phyloP scores from a whole-genome alignment of 441 rosid genomes.

The Populus tomentosa region DNA sequence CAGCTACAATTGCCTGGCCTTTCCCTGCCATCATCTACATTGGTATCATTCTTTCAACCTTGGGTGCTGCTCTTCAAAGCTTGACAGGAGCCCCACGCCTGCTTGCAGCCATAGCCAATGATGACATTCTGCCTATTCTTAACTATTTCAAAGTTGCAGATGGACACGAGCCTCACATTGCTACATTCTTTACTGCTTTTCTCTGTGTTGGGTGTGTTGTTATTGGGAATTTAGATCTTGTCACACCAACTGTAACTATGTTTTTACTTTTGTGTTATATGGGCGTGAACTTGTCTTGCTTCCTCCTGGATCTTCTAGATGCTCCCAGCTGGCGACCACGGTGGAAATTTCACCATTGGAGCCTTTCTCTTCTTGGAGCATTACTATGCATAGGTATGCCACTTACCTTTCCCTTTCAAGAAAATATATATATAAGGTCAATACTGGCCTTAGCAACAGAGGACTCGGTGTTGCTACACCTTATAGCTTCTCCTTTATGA shows the following conservation, averaged over 20 bases:
- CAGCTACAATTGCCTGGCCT: slow-evolving; percentile 99
- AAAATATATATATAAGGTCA: not conserved
- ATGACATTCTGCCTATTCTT: slow-evolving; percentile 96
- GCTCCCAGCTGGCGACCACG: slow-evolving; percentile 99
- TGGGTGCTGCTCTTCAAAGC: slow-evolving; percentile 99
- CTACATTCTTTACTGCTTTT: slow-evolving; percentile 90
- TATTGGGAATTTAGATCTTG: slow-evolving; percentile 97
- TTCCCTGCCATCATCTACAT: slow-evolving; percentile 74
- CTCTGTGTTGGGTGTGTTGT: slow-evolving; percentile 88
- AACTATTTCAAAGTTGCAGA: slow-evolving; percentile 93
- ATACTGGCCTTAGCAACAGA: not conserved
- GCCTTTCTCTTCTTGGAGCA: slow-evolving; percentile 95
- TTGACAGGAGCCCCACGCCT: slow-evolving; percentile 96
- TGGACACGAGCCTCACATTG: slow-evolving; percentile 79
- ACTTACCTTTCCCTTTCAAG: not conserved
- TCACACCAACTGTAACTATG: slow-evolving; percentile 95
- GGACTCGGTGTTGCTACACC: not conserved
- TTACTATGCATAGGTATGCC: slow-evolving; percentile 77
- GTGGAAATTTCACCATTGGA: slow-evolving; percentile 99
- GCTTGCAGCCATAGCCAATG: slow-evolving; percentile 98
- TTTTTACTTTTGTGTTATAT: slow-evolving; percentile 92
- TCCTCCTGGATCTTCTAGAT: slow-evolving; percentile 97
- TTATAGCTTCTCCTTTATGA: not conserved
- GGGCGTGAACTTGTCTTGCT: slow-evolving; percentile 98
- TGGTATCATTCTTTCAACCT: slow-evolving; percentile 95